These are phyloP conservation scores for Psidium guajava DNA, from an alignment of 345 rosid genomes.

Conservation along the genomic window DNA sequence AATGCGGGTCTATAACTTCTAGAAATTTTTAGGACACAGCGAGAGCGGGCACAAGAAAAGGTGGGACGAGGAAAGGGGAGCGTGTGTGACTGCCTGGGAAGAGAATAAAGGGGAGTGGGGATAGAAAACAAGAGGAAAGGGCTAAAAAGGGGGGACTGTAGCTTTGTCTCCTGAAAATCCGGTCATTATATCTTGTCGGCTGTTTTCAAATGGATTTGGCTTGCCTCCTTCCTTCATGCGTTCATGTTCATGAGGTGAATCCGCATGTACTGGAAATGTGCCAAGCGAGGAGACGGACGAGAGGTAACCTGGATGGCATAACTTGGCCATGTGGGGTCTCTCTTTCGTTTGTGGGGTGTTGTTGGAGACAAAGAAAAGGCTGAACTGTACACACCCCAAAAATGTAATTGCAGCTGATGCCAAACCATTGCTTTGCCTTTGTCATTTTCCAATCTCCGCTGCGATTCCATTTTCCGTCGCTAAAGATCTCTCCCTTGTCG, in stretches of 20 bases:
- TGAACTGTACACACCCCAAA: not conserved
- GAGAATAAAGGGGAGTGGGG: not conserved
- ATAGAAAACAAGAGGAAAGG: slow-evolving; percentile 8
- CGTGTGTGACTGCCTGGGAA: not conserved
- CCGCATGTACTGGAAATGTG: not conserved
- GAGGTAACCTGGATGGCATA: not conserved
- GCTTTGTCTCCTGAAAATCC: slow-evolving; percentile 24
- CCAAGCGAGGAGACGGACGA: not conserved
- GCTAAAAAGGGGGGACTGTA: not conserved
- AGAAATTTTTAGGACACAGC: not conserved
- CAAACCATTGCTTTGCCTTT: not conserved
- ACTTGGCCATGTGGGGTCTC: not conserved
- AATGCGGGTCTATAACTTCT: not conserved
- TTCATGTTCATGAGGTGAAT: not conserved
- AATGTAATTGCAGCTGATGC: not conserved
- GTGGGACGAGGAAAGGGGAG: not conserved
- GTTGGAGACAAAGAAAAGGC: not conserved
- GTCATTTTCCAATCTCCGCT: not conserved
- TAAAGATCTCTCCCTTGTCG: not conserved
- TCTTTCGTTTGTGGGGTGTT: not conserved
- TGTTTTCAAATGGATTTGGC: not conserved
- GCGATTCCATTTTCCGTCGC: not conserved
- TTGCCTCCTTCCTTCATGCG: not conserved
- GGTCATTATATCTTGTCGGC: slow-evolving; percentile 35
- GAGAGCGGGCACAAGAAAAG: not conserved